These are phyloP conservation scores for Tolypocladium ophioglossoides DNA, from an alignment of 2,329 filamentous ascomycete species.

Conservation along the genomic window DNA sequence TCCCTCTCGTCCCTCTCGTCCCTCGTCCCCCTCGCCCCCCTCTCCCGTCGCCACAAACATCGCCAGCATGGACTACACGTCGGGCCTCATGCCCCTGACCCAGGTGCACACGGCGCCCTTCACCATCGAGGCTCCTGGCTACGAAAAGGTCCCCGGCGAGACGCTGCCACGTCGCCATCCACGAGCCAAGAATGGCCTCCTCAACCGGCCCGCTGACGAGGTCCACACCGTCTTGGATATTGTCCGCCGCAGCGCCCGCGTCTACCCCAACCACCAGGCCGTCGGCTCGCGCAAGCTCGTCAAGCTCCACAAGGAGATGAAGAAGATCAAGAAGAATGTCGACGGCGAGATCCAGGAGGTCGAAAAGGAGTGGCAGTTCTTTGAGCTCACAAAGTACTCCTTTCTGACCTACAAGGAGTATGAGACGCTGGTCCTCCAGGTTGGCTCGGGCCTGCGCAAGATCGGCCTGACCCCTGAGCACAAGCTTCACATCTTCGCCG, in stretches of 20 bases:
- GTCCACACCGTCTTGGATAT: conserved; percentile 73
- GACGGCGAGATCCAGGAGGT: conserved; percentile 71
- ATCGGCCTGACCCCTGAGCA: conserved; percentile 59
- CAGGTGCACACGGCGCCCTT: conserved; percentile 62
- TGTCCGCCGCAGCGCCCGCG: conserved; percentile 54
- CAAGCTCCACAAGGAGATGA: conserved; percentile 70
- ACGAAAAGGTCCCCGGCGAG: conserved; percentile 63
- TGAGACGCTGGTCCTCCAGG: conserved; percentile 54
- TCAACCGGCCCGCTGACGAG: conserved; percentile 53
- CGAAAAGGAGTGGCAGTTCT: conserved; percentile 87
- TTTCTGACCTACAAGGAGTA: conserved; percentile 76
- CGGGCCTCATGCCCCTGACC: conserved; percentile 39
- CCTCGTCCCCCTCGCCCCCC: background rate
- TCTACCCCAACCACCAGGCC: conserved; percentile 52
- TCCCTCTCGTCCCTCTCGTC: background rate
- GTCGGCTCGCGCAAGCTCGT: conserved; percentile 65
- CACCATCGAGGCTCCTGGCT: conserved; percentile 61
- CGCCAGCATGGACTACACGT: conserved; percentile 21
- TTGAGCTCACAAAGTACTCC: conserved; percentile 68
- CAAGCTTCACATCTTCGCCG: conserved; percentile 70
- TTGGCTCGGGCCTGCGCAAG: conserved; percentile 64
- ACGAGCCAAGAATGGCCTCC: conserved; percentile 59
- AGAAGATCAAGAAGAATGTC: conserved; percentile 81
- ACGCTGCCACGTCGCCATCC: conserved; percentile 72
- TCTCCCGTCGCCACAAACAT: too few species aligned